Base-by-base conservation (phyloP, 306 rosid genomes). In the Prinsepia uniflora region DNA sequence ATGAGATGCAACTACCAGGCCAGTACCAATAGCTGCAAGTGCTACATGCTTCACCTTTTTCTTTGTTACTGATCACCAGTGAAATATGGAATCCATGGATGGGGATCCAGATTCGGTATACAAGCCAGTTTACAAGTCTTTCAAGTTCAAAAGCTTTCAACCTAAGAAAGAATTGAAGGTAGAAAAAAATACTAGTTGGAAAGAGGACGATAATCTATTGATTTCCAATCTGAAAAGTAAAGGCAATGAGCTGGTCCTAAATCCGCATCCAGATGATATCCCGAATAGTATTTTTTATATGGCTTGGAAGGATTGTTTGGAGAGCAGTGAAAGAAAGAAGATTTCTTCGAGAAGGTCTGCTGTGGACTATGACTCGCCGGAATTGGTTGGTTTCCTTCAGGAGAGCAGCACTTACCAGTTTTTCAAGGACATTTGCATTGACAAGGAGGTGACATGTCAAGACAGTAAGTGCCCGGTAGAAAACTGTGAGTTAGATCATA, bases 381-480 rank as follows among this genome's bases (percentile, higher is more conserved):
- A 92, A 72, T 62, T 92, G 8, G 96, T 84, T 76, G 86, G 80
- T 54, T 92, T 92, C 79, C 80, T 89, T 78, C 96, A 86, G 50
- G 93, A 86, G 78, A 90, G 89, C 75, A 90, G 89, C 76, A 64
- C 73, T 55, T 76, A 76, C 59, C 81, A 80, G 43, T 90, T 77
- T 66, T 81, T 84, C 2, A 88, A 90, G 82, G 90, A 90, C 63
- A 76, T 81, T 45, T 34, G 88, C 75, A 52, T 78, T 41, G 86
- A 84, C 76, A 75, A 72, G 52, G 72, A 14, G 22, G 73, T 58
- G 40, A 58, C 71, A 58, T 75, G 66, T 50, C 61, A 67, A 42
- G 71, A 67, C 5, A 30, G 2, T 30, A 75, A 69, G 57, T 76
- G 77, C 60, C 42, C 20, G 44, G 70, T 41, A 46, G 75, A 78